Percentiles rank a stretch among this genome's conserved stretches.
phyloP scores from a whole-genome alignment of 2,329 filamentous ascomycete species.

The Hymenoscyphus fraxineus region DNA sequence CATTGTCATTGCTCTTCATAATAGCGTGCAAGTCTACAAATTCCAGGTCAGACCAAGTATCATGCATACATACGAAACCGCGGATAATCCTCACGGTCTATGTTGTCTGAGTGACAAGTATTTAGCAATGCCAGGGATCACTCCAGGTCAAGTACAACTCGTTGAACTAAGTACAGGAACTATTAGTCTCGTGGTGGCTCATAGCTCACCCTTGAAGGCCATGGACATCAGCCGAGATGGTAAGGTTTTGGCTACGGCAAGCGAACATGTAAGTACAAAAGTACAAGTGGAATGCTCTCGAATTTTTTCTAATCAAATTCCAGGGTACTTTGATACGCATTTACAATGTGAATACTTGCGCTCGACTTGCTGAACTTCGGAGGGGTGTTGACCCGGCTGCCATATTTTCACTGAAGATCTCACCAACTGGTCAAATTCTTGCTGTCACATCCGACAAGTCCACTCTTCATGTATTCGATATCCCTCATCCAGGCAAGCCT shows the following conservation, averaged over 20 bases:
- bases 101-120: constrained; percentile 71
- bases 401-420: constrained; percentile 85
- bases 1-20: constrained; percentile 76
- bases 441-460: constrained; percentile 96
- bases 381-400: constrained; percentile 84
- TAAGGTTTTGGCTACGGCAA: constrained; percentile 80
- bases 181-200: constrained; percentile 91
- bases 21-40: constrained; percentile 76
- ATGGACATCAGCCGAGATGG: constrained; percentile 78
- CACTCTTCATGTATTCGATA: constrained; percentile 89
- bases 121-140: constrained; percentile 83
- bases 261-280: constrained; percentile 60
- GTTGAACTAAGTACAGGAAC: constrained; percentile 74
- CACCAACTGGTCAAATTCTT: constrained; percentile 72
- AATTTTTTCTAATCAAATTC: constrained; percentile 7
- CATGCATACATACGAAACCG: constrained; percentile 75
- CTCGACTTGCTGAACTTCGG: constrained; percentile 77
- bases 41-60: constrained; percentile 71
- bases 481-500: constrained; percentile 55
- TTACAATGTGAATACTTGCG: constrained; percentile 75
- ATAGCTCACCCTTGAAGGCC: constrained; percentile 73
- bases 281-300: constrained; percentile 12
- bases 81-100: constrained; percentile 77
- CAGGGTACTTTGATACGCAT: constrained; percentile 84
- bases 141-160: constrained; percentile 81